Conservation (phyloP, 2,329 filamentous ascomycete genomes). For the Arachnomyces sp. region DNA sequence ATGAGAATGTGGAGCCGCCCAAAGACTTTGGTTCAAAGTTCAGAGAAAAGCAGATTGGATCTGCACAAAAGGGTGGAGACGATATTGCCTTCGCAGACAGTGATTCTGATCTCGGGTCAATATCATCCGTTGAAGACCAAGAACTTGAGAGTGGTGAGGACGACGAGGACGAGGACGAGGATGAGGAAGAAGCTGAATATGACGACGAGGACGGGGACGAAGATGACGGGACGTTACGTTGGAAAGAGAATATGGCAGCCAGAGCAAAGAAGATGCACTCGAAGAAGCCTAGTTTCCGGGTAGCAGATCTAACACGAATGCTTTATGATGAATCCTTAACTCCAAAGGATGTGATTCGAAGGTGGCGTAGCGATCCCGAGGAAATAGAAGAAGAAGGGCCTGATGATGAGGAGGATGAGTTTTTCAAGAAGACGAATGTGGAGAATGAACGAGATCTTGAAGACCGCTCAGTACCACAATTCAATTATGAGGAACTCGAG, state of each 20-base stretch:
- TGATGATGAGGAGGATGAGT: constrained; percentile 55
- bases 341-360: constrained; percentile 65
- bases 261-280: constrained; percentile 66
- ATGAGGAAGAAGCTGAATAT: constrained; percentile 47
- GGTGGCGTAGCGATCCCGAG: constrained; percentile 69
- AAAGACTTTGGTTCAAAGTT: constrained; percentile 38
- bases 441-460: constrained; percentile 51
- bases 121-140: constrained; percentile 59
- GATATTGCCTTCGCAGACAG: constrained; percentile 91
- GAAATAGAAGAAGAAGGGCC: constrained; percentile 50
- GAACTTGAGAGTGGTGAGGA: constrained; percentile 41
- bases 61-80: constrained; percentile 51
- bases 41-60: constrained; percentile 44
- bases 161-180: constrained; percentile 40
- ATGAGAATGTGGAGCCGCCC: constrained; percentile 32
- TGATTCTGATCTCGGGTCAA: constrained; percentile 88
- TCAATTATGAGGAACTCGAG: constrained; percentile 73
- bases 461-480: constrained; percentile 69
- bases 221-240: constrained; percentile 65
- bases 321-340: constrained; percentile 81
- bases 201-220: constrained; percentile 50
- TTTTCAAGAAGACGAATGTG: constrained; percentile 52
- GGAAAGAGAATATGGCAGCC: constrained; percentile 81
- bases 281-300: constrained; percentile 64
- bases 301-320: constrained; percentile 73